phyloP scores from a whole-genome alignment of 2,329 filamentous ascomycete genomes.

The Alternaria hordeiaustralica region DNA sequence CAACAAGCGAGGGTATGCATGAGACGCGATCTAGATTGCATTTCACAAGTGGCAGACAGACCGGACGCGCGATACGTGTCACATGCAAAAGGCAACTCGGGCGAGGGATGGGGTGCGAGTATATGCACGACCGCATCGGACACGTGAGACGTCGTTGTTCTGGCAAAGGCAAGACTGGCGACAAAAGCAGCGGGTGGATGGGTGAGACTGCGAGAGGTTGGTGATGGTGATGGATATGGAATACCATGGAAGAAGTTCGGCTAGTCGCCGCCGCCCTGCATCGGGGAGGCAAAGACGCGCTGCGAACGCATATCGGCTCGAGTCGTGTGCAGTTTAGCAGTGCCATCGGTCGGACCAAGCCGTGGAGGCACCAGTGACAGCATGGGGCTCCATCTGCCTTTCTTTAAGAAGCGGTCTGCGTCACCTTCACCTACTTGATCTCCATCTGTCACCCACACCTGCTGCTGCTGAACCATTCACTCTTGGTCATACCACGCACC shows the following conservation, averaged over 20 bases:
- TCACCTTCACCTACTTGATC: conserved; percentile 11
- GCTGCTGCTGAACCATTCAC: background rate
- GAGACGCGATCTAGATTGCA: conserved; percentile 20
- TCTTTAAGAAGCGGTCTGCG: conserved; percentile 27
- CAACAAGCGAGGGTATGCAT: conserved; percentile 19
- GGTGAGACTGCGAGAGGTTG: background rate
- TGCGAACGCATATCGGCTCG: conserved; percentile 26
- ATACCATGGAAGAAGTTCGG: conserved; percentile 15
- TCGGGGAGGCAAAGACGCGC: conserved; percentile 15
- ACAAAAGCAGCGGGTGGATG: background rate
- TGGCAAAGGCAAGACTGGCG: background rate
- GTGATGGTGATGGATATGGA: conserved; percentile 10
- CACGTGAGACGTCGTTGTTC: background rate
- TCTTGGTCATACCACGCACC: background rate
- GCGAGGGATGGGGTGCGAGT: conserved; percentile 18
- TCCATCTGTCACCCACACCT: conserved; percentile 1
- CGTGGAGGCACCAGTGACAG: conserved; percentile 7
- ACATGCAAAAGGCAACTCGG: conserved; percentile 29
- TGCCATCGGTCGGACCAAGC: conserved; percentile 4
- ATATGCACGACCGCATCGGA: background rate
- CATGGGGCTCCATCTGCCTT: conserved; percentile 8
- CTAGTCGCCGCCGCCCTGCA: conserved; percentile 17
- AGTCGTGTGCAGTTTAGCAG: conserved; percentile 20
- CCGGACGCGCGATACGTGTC: conserved; percentile 27
- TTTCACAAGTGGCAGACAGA: conserved; percentile 17